A percentile compares a stretch with the other conserved stretches of the same genome.
Conservation (phyloP, 495 filamentous ascomycete genomes). For the Penicillium paxilli region DNA sequence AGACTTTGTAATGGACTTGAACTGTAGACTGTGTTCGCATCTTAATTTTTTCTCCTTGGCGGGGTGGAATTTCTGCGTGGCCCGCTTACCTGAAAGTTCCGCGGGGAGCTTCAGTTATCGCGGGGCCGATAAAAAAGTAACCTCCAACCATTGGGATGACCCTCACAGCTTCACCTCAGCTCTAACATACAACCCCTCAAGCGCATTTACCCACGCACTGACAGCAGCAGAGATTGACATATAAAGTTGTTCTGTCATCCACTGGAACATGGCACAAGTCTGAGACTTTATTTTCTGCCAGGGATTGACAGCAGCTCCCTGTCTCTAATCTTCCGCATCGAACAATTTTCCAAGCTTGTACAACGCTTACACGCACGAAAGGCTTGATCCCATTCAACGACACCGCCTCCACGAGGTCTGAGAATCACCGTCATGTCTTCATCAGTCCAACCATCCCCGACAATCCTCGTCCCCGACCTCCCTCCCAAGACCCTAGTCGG, state of each 20-base stretch:
- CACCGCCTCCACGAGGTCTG: background rate
- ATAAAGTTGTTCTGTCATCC: background rate
- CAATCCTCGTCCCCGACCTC: constrained; percentile 48
- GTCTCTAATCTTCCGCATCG: background rate
- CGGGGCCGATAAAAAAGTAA: constrained; percentile 14
- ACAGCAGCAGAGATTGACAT: background rate
- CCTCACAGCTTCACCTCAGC: too few relatives aligned
- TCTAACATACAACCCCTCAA: background rate
- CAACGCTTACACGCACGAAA: background rate
- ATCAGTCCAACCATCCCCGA: constrained; percentile 36
- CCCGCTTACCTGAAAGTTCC: too few relatives aligned
- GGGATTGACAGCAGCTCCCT: constrained; percentile 4
- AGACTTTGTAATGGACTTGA: background rate
- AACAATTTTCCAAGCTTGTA: constrained; percentile 6
- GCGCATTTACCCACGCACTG: background rate
- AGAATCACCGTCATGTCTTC: constrained; percentile 13
- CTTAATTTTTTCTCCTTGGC: too few relatives aligned
- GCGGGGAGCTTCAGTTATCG: constrained; percentile 6
- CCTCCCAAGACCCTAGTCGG: constrained; percentile 52
- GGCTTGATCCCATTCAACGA: background rate
- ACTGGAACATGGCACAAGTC: background rate
- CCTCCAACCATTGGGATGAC: background rate
- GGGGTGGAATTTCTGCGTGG: constrained; percentile 5
- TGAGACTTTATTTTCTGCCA: background rate
- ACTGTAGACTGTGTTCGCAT: too few relatives aligned